Conservation (phyloP, 2,329 filamentous ascomycete species). For the Talaromyces islandicus region DNA sequence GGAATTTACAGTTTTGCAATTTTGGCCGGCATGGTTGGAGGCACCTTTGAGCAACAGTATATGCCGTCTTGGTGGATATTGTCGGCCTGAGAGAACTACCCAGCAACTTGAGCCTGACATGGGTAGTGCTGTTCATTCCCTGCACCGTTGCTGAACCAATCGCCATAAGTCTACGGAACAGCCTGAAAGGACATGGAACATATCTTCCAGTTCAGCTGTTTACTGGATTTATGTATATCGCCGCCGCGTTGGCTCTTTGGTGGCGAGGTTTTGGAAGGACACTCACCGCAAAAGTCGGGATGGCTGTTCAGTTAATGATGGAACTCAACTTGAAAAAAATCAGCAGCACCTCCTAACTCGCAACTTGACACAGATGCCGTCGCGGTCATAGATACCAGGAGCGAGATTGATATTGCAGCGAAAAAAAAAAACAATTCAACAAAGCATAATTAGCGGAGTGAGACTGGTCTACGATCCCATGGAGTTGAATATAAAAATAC, state of each 20-base stretch:
- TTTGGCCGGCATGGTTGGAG: background rate
- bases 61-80: conserved; percentile 1
- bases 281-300: background rate
- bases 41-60: conserved; percentile 1
- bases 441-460: background rate
- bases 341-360: background rate
- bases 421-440: background rate
- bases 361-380: background rate
- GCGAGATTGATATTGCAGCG: background rate
- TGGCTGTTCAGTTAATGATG: background rate
- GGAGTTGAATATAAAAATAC: too few relatives aligned
- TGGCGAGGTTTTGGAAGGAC: background rate
- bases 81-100: background rate
- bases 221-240: background rate
- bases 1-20: conserved; percentile 22
- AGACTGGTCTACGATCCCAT: too few relatives aligned
- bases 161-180: background rate
- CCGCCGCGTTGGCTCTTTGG: background rate
- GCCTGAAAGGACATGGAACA: background rate
- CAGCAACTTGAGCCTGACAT: conserved; percentile 1
- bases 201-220: background rate
- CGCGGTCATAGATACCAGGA: too few relatives aligned
- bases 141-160: background rate
- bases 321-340: background rate
- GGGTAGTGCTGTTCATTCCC: background rate